A percentile compares a stretch with the other conserved stretches of the same genome.
phyloP scores from a whole-genome alignment of 2,329 filamentous ascomycete species.

The Calonectria naviculata region DNA sequence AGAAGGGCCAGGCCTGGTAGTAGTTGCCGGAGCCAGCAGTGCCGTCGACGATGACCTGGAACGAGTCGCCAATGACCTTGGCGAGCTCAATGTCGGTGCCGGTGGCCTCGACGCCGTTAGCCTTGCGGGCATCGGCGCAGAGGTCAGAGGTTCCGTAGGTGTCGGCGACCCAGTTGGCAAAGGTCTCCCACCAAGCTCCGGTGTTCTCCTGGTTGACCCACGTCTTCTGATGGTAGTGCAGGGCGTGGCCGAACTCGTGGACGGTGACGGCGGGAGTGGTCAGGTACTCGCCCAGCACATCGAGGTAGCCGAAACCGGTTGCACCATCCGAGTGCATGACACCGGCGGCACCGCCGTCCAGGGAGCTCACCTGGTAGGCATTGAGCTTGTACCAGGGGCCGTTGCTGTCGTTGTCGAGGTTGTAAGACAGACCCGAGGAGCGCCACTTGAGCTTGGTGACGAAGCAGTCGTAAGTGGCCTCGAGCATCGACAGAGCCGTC shows the following conservation, averaged over 20 bases:
- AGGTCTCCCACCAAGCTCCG: constrained; percentile 63
- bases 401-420: constrained; percentile 41
- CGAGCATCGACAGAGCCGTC: constrained; percentile 52
- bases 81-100: constrained; percentile 53
- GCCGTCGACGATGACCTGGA: constrained; percentile 61
- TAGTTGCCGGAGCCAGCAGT: constrained; percentile 55
- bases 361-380: constrained; percentile 51
- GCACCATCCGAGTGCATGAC: constrained; percentile 53
- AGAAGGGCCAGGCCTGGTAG: constrained; percentile 64
- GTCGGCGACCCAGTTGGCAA: constrained; percentile 62
- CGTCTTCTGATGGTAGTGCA: constrained; percentile 56
- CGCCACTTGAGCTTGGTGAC: constrained; percentile 50
- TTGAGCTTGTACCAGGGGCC: constrained; percentile 60
- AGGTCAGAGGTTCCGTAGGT: constrained; percentile 57
- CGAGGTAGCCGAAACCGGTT: constrained; percentile 54
- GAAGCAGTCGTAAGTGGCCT: constrained; percentile 57
- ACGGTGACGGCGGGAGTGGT: constrained; percentile 53
- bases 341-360: constrained; percentile 53
- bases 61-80: constrained; percentile 59
- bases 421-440: constrained; percentile 51
- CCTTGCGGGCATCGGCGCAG: constrained; percentile 52
- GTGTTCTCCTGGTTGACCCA: constrained; percentile 59
- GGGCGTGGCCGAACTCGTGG: constrained; percentile 61
- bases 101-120: constrained; percentile 47
- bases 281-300: constrained; percentile 54